Percentiles rank a stretch among this genome's conserved stretches.
Evolutionary conservation across 345 rosid genomes (phyloP).

Genomic region (Citrus sinensis): DVS_A1.0 CM039165.1:18066001-18066500

Average conservation of each 20-base stretch:
- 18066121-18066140: too few species aligned
- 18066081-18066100: background rate
- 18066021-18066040: background rate
- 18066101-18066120: background rate
- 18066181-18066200: background rate
- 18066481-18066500: constrained; percentile 68
- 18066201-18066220: background rate
- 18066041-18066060: background rate
- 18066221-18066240: background rate
- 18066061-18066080: background rate
- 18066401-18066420: background rate
- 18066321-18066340: constrained; percentile 40
- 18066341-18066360: constrained; percentile 52
- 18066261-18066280: constrained; percentile 47
- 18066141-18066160: background rate
- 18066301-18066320: constrained; percentile 42
- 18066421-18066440: background rate
- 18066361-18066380: constrained; percentile 40
- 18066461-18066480: background rate
- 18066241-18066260: constrained; percentile 39
- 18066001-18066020: background rate
- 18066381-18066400: background rate
- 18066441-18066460: background rate
- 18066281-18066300: constrained; percentile 33
- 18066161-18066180: background rate